Evolutionary conservation across 2,329 filamentous ascomycete species (phyloP), one percentile per base, ranked within the genome.

Genomic region (Diaporthe eres): DNA sequence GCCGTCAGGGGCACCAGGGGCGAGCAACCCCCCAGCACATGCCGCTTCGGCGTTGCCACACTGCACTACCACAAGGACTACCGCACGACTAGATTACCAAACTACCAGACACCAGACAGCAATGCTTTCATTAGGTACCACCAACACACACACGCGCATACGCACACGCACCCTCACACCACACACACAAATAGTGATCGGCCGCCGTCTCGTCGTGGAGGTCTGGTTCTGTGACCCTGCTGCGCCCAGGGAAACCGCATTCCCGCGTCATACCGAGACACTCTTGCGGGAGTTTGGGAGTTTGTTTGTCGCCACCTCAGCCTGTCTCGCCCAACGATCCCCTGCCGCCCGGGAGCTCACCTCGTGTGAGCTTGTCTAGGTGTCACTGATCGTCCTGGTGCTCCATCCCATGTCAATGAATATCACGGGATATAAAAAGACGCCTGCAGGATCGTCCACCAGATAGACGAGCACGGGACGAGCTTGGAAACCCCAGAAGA

Each of bases 1-100:
- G 71, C 71, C 71, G 71, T 73, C 71, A 73, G 71, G 71, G 71
- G 71, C 71, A 25, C 71, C 71, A 73, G 71, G 71, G 71, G 71
- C 15, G 19, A 44, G 58, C 37, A 49, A 25, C 71, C 49, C 47
- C 31, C 71, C 71, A 65, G 57, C 58, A 34, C 58, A 73, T 65
- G 71, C 58, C 58, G 37, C 71, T 65, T 73, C 71, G 71, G 71
- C 71, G 71, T 65, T 73, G 71, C 71, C 71, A 73, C 71, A 55
- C 71, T 73, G 71, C 71, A 65, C 61, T 55, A 61, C 34, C 49
- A 44, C 58, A 60, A 44, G 13, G 12, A 49, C 58, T 55, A 49
- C 71, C 57, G 37, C 68, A 58, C 25, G 19, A 31, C 15, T 37
- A 6, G 49, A 70, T n/a, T 37, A 55, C 31, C 47, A 28, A 12